These are phyloP conservation scores for Alternaria hordeiaustralica DNA, from an alignment of 2,329 filamentous ascomycete genomes.

Conservation along the genomic window DNA sequence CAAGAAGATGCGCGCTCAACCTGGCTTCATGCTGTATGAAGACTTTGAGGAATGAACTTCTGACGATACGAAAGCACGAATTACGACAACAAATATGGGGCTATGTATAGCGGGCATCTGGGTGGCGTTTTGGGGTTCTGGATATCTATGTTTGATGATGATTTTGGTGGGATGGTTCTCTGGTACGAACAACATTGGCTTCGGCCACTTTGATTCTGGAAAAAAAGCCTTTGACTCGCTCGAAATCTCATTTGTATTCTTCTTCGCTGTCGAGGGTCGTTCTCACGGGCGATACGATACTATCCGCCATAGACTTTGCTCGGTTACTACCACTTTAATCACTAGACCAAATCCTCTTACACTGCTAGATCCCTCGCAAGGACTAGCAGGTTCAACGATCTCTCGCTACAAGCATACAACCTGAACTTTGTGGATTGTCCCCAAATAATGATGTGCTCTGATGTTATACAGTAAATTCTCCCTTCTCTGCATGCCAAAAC, in stretches of 20 bases:
- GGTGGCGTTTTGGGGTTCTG: slow-evolving; percentile 19
- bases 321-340: slow-evolving; percentile 23
- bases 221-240: slow-evolving; percentile 7
- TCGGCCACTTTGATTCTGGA: slow-evolving; percentile 3
- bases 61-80: slow-evolving; percentile 22
- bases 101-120: slow-evolving; percentile 18
- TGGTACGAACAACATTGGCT: slow-evolving; percentile 1
- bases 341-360: slow-evolving; percentile 20
- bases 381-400: not conserved
- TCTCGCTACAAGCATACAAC: not conserved
- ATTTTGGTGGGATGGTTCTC: not conserved
- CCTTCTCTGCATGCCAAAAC: not conserved
- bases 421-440: not conserved
- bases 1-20: slow-evolving; percentile 30
- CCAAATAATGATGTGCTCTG: not conserved
- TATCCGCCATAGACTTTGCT: slow-evolving; percentile 14
- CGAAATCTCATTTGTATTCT: not conserved
- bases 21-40: slow-evolving; percentile 27
- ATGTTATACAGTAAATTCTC: not conserved
- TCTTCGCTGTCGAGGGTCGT: slow-evolving; percentile 1
- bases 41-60: slow-evolving; percentile 21
- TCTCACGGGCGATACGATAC: not conserved
- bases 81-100: slow-evolving; percentile 20
- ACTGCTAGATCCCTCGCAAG: slow-evolving; percentile 16
- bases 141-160: slow-evolving; percentile 1